Percentiles rank a stretch among this genome's conserved stretches.
Evolutionary conservation across 202 grass and related monocot species (phyloP).

Genomic region (Cymbopogon flexuosus): DNA sequence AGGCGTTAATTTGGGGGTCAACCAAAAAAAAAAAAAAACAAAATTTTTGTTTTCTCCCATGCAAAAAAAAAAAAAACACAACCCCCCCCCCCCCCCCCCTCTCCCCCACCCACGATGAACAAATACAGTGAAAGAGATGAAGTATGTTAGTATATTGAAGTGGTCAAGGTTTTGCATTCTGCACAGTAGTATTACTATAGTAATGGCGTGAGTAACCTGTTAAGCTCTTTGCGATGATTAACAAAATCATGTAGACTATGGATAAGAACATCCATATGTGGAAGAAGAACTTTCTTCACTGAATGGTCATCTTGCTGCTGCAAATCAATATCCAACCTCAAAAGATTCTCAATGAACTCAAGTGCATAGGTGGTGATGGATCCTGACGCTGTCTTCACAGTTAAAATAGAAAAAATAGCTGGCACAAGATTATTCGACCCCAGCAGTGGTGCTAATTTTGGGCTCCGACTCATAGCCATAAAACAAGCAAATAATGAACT

Average conservation of each 20-base stretch:
- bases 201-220: constrained; percentile 40
- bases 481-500: constrained; percentile 91
- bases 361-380: constrained; percentile 68
- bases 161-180: neutral
- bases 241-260: constrained; percentile 77
- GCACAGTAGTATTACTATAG: neutral
- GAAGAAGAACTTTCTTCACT: constrained; percentile 57
- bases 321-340: constrained; percentile 71
- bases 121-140: neutral
- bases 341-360: constrained; percentile 84
- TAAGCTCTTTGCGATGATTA: constrained; percentile 61
- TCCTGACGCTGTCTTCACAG: constrained; percentile 73
- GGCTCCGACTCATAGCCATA: constrained; percentile 76
- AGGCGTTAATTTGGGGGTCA: too few species aligned
- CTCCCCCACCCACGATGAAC: too few species aligned
- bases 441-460: constrained; percentile 59
- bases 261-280: constrained; percentile 78
- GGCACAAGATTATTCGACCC: constrained; percentile 64
- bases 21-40: too few species aligned
- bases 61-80: too few species aligned
- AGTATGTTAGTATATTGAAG: neutral
- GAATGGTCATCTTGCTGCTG: constrained; percentile 50
- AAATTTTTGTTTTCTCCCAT: too few species aligned
- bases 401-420: constrained; percentile 81
- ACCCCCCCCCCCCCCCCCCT: too few species aligned